phyloP scores from a whole-genome alignment of 192 early-diverging fungal species.

The Geranomyces variabilis region DNA sequence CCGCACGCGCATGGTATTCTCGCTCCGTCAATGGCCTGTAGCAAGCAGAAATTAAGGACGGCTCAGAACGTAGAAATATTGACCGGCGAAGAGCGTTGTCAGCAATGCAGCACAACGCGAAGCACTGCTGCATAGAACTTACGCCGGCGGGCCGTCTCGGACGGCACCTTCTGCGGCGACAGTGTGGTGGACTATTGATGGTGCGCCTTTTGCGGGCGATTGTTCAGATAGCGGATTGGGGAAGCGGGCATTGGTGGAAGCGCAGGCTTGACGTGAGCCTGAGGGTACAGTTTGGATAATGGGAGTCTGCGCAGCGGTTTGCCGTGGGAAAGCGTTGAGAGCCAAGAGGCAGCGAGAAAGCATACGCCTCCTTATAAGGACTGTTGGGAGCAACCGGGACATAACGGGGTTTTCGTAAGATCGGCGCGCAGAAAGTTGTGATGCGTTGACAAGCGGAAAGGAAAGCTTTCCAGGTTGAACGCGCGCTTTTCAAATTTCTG shows the following conservation, averaged over 20 bases:
- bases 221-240: background rate
- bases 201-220: background rate
- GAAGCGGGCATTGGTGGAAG: conserved; percentile 13
- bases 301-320: no score
- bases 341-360: no score
- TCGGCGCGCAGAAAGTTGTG: no score
- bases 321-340: no score
- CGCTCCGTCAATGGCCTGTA: conserved; percentile 17
- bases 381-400: no score
- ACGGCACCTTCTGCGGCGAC: background rate
- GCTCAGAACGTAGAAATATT: background rate
- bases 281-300: background rate
- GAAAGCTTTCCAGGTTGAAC: no score
- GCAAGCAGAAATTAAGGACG: background rate
- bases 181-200: conserved; percentile 3
- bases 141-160: background rate
- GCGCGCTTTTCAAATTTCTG: no score
- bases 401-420: no score
- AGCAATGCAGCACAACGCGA: no score
- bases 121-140: no score
- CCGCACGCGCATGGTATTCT: conserved; percentile 23
- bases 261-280: background rate
- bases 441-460: no score
- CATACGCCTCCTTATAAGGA: no score
- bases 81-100: background rate